Base-by-base conservation (phyloP, 2,329 filamentous ascomycete genomes). In the Fusarium virguliforme region DNA sequence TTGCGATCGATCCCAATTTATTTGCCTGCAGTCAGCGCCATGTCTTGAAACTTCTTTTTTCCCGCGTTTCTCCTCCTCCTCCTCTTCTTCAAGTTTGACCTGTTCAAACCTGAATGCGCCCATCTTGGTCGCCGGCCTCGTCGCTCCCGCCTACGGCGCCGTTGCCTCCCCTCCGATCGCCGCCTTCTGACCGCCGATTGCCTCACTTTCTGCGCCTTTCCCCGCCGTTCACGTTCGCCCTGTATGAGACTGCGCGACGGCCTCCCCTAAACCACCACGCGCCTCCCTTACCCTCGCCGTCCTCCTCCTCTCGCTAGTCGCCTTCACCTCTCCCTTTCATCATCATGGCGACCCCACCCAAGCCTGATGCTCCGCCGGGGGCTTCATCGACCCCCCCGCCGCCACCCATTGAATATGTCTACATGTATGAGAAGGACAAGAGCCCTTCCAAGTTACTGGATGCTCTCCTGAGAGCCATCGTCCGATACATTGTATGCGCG, bases 391-490 rank as follows among this genome's bases (percentile, higher is more conserved):
- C 62, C 60, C 72, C 65, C 70, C 77, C 71, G 59, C 73, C 79
- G 37, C 74, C 71, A 56, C 65, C 72, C 28, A 75, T 81, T 62
- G 75, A 80, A 61, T 94, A 93, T 82, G 88, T 88, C 54, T 90
- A 91, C 78, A 85, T 95, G 75, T 93, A 92, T 76, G 87, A 90
- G 71, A 81, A 83, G 37, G 85, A 92, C 79, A 94, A 93, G 80
- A 88, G 87, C 53, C 89, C 92, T 6, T 91, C 91, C 4, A 87
- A 87, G 58, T 79, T 91, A 48, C 85, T 95, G 30, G 87, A 92
- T 79, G 89, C 90, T 60, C 83, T 95, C 34, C 85, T 94, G 70
- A 82, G 89, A 73, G 90, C 91, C 34, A 89, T 95, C 73, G 91
- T 89, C 48, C 85, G 87, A 64, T 83, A 93, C 75, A 92, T 94